Evolutionary conservation across 2,329 filamentous ascomycete genomes (phyloP), one percentile per base, ranked within the genome.

Genomic region (Colletotrichum sansevieriae): DNA sequence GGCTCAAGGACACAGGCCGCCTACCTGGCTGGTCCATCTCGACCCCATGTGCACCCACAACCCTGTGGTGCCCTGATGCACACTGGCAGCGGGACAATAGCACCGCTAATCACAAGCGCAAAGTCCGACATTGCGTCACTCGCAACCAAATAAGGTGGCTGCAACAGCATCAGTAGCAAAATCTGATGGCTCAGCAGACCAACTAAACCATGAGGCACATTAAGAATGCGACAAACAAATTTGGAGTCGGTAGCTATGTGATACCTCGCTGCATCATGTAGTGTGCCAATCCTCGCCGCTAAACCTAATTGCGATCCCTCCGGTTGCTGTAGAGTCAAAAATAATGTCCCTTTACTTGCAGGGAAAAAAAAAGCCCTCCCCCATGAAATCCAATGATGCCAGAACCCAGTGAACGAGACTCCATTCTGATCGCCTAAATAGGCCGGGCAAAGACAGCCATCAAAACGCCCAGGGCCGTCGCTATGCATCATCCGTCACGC

Each of bases 401-500:
- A 57, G 44, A 70, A 58, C 37, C 52, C 57, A 63, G 46, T 13
- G 58, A 68, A 67, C 33, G 44, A 70, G 37, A 70, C 58, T 57
- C 67, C 64, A 37, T 63, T 57, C 52, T 65, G 49, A 44, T 64
- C 64, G 29, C 52, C 47, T 46, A 68, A 68, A 22, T 18, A 61
- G 63, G 67, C 44, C 43, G 64, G 49, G 56, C 43, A 47, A 39
- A 64, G 55, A 68, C 57, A 68, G 63, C 63, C 51, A 44, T 52
- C 56, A 58, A 68, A 72, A 72, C 71, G 70, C 71, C 70, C 56
- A 39, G 56, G 62, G 54, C 70, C 67, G 56, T 68, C 68, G 70
- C 70, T 71, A 72, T 71, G 70, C 63, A 71, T 67, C 57, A 63
- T 64, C 58, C 59, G 41, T 68, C 49, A 68, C 61, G 66, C 66